Evolutionary conservation across 805 yeast genomes (phyloP), one percentile per base, ranked within the genome.

Genomic region (Candida pini): DNA sequence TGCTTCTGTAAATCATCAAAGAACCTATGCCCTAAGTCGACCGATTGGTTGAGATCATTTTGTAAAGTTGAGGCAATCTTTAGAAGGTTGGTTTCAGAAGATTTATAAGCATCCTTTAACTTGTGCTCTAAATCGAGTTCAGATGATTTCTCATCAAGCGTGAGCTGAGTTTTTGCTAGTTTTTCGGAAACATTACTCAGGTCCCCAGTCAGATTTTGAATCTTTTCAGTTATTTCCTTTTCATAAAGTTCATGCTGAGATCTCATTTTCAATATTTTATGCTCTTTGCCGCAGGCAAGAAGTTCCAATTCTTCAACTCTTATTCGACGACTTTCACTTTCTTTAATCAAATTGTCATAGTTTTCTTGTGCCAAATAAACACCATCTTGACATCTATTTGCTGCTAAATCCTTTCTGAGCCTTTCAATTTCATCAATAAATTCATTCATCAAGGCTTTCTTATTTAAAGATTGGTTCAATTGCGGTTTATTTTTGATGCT

Each of bases 401-500:
- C 81, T 21, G 61, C 55, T 31, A 84, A 62, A 47, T 83, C 92
- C 25, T 67, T 65, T 44, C 76, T 69, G 23, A 81, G 55, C 41
- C 72, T 52, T 60, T 74, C 69, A 57, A 74, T 67, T 60, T 81
- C 72, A 45, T 66, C 49, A 51, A 72, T 62, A 58, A 69, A 66
- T 51, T 81, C 73, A 49, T 68, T 54, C 49, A 80, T 54, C 48
- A 73, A 45, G 53, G 73, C 47, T 57, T 75, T 68, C 60, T 83
- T 72, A 44, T 85, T 48, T 71, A 85, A 56, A 24, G 70, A 65
- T 35, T 72, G 76, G 9, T 79, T 78, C 30, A 75, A 56, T 64
- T 86, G 85, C 2, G 85, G 85, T 51, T 71, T 76, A 52, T 81
- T 81, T 48, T 74, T 75, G 41, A 88, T 85, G 43, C 76, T 80